Base-by-base conservation (phyloP, 768 basidiomycete species). In the Hydnomerulius pinastri region DNA sequence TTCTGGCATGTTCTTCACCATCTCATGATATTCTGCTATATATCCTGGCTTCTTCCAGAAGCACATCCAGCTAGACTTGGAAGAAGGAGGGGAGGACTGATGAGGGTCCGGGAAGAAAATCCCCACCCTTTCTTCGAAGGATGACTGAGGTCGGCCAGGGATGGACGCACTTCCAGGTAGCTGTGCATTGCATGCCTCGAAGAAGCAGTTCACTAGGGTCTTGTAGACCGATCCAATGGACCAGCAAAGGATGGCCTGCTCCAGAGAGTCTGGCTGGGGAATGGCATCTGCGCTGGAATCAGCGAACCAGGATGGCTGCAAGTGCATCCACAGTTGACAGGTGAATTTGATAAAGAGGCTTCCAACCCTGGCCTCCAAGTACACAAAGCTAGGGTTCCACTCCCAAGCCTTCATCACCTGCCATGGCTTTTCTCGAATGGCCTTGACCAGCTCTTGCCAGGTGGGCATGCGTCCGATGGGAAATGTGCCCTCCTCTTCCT, bases 111-210 rank as follows among this genome's bases (percentile, higher is more conserved):
- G 44, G 20, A 51, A 51, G 50, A 51, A 51, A 3, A 35, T 13
- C 2, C 21, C 20, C 21, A 32, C 27, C 7, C 44, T 24, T 6
- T 33, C 30, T 24, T 6, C 6, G 21, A 51, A 51, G 21, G 27
- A 13, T 12, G 30, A 17, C n/a, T 17, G 43, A 1, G n/a, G 20
- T 9, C 24, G 12, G 10, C 38, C 44, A 10, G 13, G 29, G 32
- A n/a, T 29, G 2, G 30, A 2, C 4, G 15, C 39, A n/a, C n/a
- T n/a, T 1, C 45, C 24, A 9, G 37, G 44, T 15, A 51, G 29
- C 27, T 43, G 21, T 13, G 48, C 48, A 47, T 50, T 50, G 41
- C 41, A 57, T 5, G 55, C 48, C 11, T 57, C 21, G 3, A 56
- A 55, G 1, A 30, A 5, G 1, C 29, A 49, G 1, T 38, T n/a